Conservation (phyloP, 257 asterid species). For the Buddleja alternifolia region DNA sequence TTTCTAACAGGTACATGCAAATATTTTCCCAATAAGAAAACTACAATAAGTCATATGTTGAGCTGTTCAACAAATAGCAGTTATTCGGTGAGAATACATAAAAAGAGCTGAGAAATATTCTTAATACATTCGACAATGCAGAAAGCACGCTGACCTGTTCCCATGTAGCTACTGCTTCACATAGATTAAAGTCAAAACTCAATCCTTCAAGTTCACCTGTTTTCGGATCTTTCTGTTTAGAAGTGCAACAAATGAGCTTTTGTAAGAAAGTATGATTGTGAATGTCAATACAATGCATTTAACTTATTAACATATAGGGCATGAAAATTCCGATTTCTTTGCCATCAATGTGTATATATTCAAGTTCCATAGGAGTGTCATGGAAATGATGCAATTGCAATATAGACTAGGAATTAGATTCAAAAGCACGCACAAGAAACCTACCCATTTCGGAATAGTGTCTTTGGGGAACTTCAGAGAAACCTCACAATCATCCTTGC, state of each 20-base stretch:
- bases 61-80: not conserved
- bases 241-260: constrained; percentile 25
- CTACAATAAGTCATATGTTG: constrained; percentile 11
- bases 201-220: constrained; percentile 93
- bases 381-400: not conserved
- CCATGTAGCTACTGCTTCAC: constrained; percentile 99
- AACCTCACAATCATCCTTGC: constrained; percentile 72
- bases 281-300: not conserved
- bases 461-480: constrained; percentile 68
- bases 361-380: not conserved
- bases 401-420: not conserved
- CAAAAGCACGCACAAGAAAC: constrained; percentile 23
- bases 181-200: constrained; percentile 67
- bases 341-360: not conserved
- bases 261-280: constrained; percentile 29
- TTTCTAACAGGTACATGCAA: constrained; percentile 5
- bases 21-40: not conserved
- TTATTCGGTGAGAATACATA: not conserved
- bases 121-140: not conserved
- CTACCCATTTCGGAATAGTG: constrained; percentile 91
- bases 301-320: not conserved
- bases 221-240: constrained; percentile 89
- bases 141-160: constrained; percentile 76
- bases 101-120: not conserved
- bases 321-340: too few relatives aligned